Percentiles rank a stretch among this genome's conserved stretches.
phyloP scores from a whole-genome alignment of 352 stramenopile species.

The Globisporangium mamillatum region DNA sequence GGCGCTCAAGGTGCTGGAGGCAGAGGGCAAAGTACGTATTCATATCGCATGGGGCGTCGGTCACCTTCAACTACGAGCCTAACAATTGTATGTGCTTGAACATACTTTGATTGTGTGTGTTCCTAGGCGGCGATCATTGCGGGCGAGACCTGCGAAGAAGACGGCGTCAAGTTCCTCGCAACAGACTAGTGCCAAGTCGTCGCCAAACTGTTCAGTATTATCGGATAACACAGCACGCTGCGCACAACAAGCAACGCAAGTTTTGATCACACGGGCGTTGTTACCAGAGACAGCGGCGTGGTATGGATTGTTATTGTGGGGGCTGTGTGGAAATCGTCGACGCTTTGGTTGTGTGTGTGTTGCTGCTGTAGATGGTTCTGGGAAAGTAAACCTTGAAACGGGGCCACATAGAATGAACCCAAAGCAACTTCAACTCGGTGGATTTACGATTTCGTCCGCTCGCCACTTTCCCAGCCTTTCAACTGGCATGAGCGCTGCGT shows the following conservation, averaged over 20 bases:
- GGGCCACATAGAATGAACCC: neutral
- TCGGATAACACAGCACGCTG: neutral
- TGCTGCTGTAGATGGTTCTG: neutral
- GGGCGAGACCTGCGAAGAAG: constrained; percentile 78
- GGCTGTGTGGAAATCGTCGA: neutral
- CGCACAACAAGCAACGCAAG: neutral
- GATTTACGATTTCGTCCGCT: neutral
- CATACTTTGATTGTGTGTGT: neutral
- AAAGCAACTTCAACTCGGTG: neutral
- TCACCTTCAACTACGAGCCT: neutral
- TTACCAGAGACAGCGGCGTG: too few species aligned
- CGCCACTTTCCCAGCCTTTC: neutral
- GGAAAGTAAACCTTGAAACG: neutral
- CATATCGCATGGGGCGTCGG: neutral
- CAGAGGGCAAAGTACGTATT: constrained; percentile 61
- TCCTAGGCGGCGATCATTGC: constrained; percentile 69
- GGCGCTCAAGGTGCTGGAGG: constrained; percentile 69
- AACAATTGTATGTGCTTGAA: neutral
- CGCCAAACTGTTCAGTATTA: neutral
- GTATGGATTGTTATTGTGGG: neutral
- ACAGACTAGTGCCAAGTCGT: constrained; percentile 35
- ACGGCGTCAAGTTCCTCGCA: constrained; percentile 84
- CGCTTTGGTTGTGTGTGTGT: neutral
- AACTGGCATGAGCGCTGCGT: neutral
- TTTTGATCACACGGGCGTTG: neutral